phyloP scores from a whole-genome alignment of 2,329 filamentous ascomycete species.

The Colletotrichum incanum region DNA sequence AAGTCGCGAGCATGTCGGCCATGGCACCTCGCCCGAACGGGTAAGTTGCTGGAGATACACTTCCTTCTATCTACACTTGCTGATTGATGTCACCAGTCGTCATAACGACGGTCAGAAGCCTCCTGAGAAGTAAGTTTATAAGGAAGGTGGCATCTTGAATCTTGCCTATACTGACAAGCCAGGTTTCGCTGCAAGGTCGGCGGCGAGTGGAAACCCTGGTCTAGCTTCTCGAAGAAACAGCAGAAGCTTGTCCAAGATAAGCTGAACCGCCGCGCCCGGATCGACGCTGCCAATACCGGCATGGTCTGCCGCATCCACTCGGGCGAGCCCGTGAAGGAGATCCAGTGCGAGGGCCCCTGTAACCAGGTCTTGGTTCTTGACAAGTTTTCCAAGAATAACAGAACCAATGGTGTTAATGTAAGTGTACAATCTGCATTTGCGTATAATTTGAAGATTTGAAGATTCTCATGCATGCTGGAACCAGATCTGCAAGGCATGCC shows the following conservation, averaged over 20 bases:
- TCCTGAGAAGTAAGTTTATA: slow-evolving; percentile 26
- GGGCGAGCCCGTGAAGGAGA: slow-evolving; percentile 46
- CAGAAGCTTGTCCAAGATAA: slow-evolving; percentile 48
- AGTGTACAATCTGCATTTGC: slow-evolving; percentile 28
- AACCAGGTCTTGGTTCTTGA: slow-evolving; percentile 47
- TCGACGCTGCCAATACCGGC: slow-evolving; percentile 52
- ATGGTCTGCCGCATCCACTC: slow-evolving; percentile 57
- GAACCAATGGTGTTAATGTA: slow-evolving; percentile 51
- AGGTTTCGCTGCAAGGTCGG: slow-evolving; percentile 56
- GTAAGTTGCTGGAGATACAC: slow-evolving; percentile 7
- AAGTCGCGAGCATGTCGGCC: not conserved
- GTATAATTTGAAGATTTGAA: too few relatives aligned
- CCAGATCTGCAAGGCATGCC: slow-evolving; percentile 55
- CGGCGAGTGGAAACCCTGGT: slow-evolving; percentile 53
- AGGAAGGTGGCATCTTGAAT: too few relatives aligned
- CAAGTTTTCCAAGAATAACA: slow-evolving; percentile 51
- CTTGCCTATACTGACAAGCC: slow-evolving; percentile 13
- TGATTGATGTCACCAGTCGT: slow-evolving; percentile 7
- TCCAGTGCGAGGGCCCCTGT: slow-evolving; percentile 53
- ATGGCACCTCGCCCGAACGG: slow-evolving; percentile 13
- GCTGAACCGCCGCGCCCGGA: slow-evolving; percentile 20
- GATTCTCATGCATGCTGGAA: not conserved
- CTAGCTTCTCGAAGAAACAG: slow-evolving; percentile 53
- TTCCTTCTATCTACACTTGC: not conserved
- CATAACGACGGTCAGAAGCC: slow-evolving; percentile 17